Evolutionary conservation across 1,284 basidiomycete genomes (phyloP), one percentile per base, ranked within the genome.

Genomic region (Puccinia triticina): DNA sequence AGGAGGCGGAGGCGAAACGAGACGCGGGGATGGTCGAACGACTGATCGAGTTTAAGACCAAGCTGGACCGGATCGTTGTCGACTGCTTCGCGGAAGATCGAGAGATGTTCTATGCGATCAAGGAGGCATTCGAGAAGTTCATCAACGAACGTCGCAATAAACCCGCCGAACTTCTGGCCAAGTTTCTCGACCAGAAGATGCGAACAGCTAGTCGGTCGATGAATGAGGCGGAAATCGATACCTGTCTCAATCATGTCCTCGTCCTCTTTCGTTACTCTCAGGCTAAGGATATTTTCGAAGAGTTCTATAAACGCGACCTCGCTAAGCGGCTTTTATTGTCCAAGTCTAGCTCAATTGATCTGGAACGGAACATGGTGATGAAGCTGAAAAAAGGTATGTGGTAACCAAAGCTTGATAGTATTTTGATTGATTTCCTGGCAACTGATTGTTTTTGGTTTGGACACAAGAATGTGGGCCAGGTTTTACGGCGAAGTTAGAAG

Each of bases 81-180:
- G 40, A 29, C 29, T 80, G 67, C 55, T 80, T 80, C 40, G 46
- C 53, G 0, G 82, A 82, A 18, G 86, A 87, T 40, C 73, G 81
- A 8, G 85, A 85, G 12, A 87, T 88, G 82, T 83, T 83, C 23
- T 84, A 89, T 82, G 88, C 88, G 0, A 87, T 89, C 55, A 86
- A 89, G 57, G 92, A 93, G 83, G 93, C 92, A 0, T 96, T 97
- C 88, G 89, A 91, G n/a, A 88, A 87, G 18, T 94, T 93, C 50
- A 93, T 98, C 88, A 93, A 92, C 85, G 90, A 90, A 34, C 90
- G 95, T 32, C 91, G 92, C 79, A 93, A 92, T 86, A 95, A 93
- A 84, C 95, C 95, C 5, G 96, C 96, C 0, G 96, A 98, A 88
- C 92, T 96, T 90, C 93, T 97, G 82, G 96, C 97, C 16, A 95